These are phyloP conservation scores for Botrytis squamosa DNA, from an alignment of 2,329 filamentous ascomycete genomes.

Conservation along the genomic window DNA sequence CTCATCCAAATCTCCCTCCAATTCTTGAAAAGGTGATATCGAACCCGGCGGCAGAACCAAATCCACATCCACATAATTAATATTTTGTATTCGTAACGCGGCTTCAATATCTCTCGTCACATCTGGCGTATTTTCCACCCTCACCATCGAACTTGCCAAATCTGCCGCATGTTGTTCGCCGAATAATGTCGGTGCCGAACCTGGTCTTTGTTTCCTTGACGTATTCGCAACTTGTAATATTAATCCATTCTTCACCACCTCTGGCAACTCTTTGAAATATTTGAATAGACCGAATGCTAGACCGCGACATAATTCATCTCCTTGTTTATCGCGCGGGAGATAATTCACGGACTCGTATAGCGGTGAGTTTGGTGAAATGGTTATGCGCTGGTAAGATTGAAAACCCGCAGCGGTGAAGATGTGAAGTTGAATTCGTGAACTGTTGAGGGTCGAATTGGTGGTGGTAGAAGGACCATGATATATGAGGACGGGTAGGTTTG, in stretches of 20 bases:
- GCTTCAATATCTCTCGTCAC: conserved; percentile 71
- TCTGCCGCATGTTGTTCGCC: conserved; percentile 91
- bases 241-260: conserved; percentile 70
- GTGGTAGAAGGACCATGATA: conserved; percentile 93
- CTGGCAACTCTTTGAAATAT: conserved; percentile 86
- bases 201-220: conserved; percentile 53
- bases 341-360: conserved; percentile 88
- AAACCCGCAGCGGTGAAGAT: conserved; percentile 87
- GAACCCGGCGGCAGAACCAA: conserved; percentile 77
- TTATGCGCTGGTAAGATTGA: conserved; percentile 85
- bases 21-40: conserved; percentile 61
- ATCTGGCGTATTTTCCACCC: conserved; percentile 72
- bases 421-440: conserved; percentile 91
- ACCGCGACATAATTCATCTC: conserved; percentile 87
- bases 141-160: conserved; percentile 79
- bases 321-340: conserved; percentile 89
- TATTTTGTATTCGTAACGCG: conserved; percentile 75
- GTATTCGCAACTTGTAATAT: conserved; percentile 47
- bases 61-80: conserved; percentile 85
- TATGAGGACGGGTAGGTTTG: conserved; percentile 77
- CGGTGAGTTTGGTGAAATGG: conserved; percentile 87
- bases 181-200: conserved; percentile 66
- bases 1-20: conserved; percentile 60
- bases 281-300: conserved; percentile 91
- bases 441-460: conserved; percentile 80